Conservation (phyloP, 2,329 filamentous ascomycete species). For the Botrytis squamosa region DNA sequence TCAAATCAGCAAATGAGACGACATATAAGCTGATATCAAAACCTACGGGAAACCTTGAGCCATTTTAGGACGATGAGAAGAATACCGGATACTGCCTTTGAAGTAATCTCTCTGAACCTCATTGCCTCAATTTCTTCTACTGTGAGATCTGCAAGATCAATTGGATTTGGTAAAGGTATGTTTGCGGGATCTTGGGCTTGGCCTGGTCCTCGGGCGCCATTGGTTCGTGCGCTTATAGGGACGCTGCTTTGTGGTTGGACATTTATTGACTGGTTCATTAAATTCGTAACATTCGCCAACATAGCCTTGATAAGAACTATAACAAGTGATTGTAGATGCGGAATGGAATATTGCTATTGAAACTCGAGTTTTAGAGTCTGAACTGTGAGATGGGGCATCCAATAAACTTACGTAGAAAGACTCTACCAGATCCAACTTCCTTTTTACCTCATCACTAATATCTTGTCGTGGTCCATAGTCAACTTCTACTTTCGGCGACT, state of each 20-base stretch:
- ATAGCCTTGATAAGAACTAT: conserved; percentile 91
- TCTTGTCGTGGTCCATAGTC: conserved; percentile 53
- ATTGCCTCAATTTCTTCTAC: conserved; percentile 80
- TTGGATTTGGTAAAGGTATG: conserved; percentile 32
- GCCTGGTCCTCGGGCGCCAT: conserved; percentile 31
- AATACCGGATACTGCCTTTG: conserved; percentile 88
- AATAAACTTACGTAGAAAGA: conserved; percentile 72
- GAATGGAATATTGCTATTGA: conserved; percentile 67
- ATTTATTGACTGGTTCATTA: conserved; percentile 59
- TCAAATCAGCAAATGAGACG: conserved; percentile 26
- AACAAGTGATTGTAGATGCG: conserved; percentile 86
- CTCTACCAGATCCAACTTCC: conserved; percentile 72
- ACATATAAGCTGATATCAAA: background rate
- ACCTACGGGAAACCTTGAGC: conserved; percentile 89
- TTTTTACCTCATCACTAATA: conserved; percentile 55
- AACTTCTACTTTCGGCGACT: conserved; percentile 41
- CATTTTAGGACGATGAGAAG: conserved; percentile 89
- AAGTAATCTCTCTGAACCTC: conserved; percentile 79
- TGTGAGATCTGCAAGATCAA: conserved; percentile 46
- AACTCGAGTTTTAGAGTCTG: conserved; percentile 38
- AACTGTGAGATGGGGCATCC: background rate
- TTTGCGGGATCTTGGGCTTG: conserved; percentile 36
- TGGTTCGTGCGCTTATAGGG: conserved; percentile 34
- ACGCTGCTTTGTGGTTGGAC: conserved; percentile 30
- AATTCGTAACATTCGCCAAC: conserved; percentile 81